A percentile compares a stretch with the other conserved stretches of the same genome.
These are phyloP conservation scores for Microdochium paspali DNA, from an alignment of 2,329 filamentous ascomycete genomes.

Conservation along the genomic window DNA sequence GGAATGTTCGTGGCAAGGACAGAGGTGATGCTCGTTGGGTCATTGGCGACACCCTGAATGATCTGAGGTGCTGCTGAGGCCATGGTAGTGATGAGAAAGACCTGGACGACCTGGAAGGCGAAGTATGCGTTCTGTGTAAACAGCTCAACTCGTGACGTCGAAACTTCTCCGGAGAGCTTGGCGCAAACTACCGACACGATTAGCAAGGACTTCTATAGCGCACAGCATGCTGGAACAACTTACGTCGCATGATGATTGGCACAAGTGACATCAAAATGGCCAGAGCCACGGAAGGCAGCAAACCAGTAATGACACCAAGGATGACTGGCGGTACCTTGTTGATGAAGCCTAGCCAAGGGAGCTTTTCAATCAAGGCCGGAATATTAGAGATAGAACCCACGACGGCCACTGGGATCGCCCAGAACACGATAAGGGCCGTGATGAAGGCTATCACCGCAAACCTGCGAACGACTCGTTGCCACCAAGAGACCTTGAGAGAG, in stretches of 20 bases:
- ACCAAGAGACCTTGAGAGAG: constrained; percentile 76
- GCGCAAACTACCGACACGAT: constrained; percentile 50
- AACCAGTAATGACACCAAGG: constrained; percentile 73
- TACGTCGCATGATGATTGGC: constrained; percentile 70
- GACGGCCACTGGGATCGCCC: constrained; percentile 64
- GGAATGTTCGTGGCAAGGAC: constrained; percentile 70
- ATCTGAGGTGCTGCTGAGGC: constrained; percentile 71
- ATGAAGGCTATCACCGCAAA: constrained; percentile 65
- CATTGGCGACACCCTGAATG: constrained; percentile 47
- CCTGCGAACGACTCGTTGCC: constrained; percentile 69
- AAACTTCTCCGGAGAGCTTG: constrained; percentile 71
- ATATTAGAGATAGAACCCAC: constrained; percentile 86
- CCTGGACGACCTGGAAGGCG: constrained; percentile 80
- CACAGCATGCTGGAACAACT: constrained; percentile 17
- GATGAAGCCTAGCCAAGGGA: constrained; percentile 65
- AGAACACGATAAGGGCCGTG: constrained; percentile 75
- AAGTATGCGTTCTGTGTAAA: constrained; percentile 91
- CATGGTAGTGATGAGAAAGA: constrained; percentile 81
- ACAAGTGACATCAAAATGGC: constrained; percentile 80
- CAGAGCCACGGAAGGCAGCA: constrained; percentile 71
- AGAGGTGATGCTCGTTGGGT: constrained; percentile 52
- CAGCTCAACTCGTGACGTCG: constrained; percentile 70
- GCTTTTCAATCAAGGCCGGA: constrained; percentile 46
- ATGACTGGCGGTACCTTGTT: constrained; percentile 59
- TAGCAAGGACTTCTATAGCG: constrained; percentile 4